Conservation (phyloP, 2,329 filamentous ascomycete species). For the Dichotomopilus funicola region DNA sequence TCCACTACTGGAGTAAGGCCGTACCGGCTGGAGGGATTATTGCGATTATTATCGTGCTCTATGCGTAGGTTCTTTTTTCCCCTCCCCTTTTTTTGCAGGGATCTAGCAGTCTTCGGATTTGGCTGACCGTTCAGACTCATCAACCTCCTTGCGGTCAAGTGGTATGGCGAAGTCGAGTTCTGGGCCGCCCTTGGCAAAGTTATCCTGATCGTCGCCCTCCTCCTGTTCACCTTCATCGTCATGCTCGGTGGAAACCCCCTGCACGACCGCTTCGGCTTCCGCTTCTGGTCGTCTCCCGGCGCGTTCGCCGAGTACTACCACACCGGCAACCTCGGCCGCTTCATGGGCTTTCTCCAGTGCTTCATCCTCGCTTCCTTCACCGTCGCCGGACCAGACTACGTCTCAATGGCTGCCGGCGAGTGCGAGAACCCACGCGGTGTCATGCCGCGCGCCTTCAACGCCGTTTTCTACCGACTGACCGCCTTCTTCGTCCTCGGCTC, state of each 20-base stretch:
- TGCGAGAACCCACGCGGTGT: constrained; percentile 58
- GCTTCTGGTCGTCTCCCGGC: constrained; percentile 61
- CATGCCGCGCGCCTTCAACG: constrained; percentile 64
- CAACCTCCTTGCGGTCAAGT: constrained; percentile 67
- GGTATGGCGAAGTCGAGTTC: constrained; percentile 74
- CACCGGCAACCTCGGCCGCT: constrained; percentile 60
- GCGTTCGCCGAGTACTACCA: constrained; percentile 62
- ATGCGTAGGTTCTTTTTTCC: constrained; percentile 10
- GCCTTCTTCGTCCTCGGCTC: constrained; percentile 65
- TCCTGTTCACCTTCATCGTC: constrained; percentile 71
- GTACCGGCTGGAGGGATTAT: constrained; percentile 52
- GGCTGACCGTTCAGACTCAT: constrained; percentile 39
- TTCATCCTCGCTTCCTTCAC: constrained; percentile 65
- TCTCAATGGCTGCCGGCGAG: constrained; percentile 50
- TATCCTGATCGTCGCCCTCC: constrained; percentile 62
- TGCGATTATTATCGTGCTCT: constrained; percentile 46
- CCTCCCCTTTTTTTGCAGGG: not conserved
- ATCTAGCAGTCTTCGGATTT: not conserved
- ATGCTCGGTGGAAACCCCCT: constrained; percentile 79
- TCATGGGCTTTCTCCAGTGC: constrained; percentile 69
- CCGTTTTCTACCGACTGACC: constrained; percentile 66
- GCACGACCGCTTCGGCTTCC: constrained; percentile 65
- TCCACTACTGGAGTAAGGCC: constrained; percentile 55
- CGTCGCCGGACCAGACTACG: constrained; percentile 60
- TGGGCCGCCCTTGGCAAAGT: constrained; percentile 66